Base-by-base conservation (phyloP, 108 stramenopile genomes). In the Pseudonitzschia multistriata region DNA sequence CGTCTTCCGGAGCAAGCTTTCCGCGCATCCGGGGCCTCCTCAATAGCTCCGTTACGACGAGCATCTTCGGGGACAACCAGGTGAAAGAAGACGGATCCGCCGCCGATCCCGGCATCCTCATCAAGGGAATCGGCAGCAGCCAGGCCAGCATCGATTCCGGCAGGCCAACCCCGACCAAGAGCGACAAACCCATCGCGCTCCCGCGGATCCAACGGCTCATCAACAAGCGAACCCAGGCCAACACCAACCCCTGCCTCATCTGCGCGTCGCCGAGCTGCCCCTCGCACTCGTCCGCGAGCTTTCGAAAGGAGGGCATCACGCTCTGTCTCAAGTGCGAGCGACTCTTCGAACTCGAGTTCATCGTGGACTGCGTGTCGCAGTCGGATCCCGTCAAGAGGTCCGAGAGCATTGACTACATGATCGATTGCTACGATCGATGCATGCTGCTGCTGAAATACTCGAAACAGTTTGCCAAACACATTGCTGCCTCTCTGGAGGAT, bases 381-480 rank as follows among this genome's bases (percentile, higher is more conserved):
- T 53, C 74, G 21, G 77, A 78, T 49, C 27, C 71, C 21, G 27
- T 22, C 10, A 39, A 36, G 47, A 64, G 77, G 17, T 42, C 77
- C 60, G 39, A 72, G 57, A 55, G 65, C 36, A 81, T 90, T 42
- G 75, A 87, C 59, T 71, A 83, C 35, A 84, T 90, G 81, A 52
- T 87, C 4, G 86, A 90, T 64, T 79, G 74, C 33, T 90, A 90
- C 70, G 88, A 90, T 50, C 80, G 88, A 49, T 81, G 83, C 45
- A 74, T 75, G 21, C 72, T 90, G 7, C 48, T 90, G 53, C 56
- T 90, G 13, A 56, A 72, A 25, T 90, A 85, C 63, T 76, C 82
- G 8, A 33, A 79, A 3, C 84, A 82, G 35, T 86, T 77, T 70
- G 71, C 79, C n/a, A 83, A 85, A 55, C 59, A 83, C 3, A 85